Conservation (phyloP, 495 filamentous ascomycete genomes). For the Neurospora discreta region DNA sequence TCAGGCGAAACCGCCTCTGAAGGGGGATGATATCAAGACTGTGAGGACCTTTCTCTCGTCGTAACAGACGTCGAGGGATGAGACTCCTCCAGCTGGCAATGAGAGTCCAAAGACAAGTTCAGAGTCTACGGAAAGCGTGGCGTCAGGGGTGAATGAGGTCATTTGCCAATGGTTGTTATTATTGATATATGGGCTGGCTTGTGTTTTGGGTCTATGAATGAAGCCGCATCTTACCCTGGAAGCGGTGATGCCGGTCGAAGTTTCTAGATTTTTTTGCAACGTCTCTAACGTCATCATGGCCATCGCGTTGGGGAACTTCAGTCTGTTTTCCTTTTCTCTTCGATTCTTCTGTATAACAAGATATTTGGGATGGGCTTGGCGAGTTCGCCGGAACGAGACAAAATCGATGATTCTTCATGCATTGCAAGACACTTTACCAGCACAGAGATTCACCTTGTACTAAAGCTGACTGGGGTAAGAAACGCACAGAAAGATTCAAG, state of each 20-base stretch:
- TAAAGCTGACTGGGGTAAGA: not conserved
- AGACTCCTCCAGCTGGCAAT: not conserved
- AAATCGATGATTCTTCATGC: not conserved
- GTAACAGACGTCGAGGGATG: not conserved
- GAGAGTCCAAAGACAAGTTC: not conserved
- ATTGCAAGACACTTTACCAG: not conserved
- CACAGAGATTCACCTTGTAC: no score
- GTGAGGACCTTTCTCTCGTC: conserved; percentile 15
- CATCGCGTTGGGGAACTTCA: not conserved
- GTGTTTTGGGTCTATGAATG: not conserved
- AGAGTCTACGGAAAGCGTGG: not conserved
- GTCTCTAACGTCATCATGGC: not conserved
- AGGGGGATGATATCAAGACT: conserved; percentile 31
- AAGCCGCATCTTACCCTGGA: not conserved
- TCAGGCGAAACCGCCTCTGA: conserved; percentile 25
- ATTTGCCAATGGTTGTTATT: not conserved
- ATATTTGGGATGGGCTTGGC: not conserved
- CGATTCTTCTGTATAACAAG: not conserved
- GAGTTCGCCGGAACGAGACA: not conserved
- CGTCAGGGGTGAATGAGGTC: not conserved
- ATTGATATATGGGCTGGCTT: not conserved
- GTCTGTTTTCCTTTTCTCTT: not conserved
- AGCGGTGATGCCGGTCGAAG: not conserved
- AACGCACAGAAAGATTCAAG: not conserved
- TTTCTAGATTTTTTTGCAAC: not conserved